Evolutionary conservation across 140 eudicot species (phyloP), one percentile per base, ranked within the genome.

Genomic region (Senecio squalidus): DNA sequence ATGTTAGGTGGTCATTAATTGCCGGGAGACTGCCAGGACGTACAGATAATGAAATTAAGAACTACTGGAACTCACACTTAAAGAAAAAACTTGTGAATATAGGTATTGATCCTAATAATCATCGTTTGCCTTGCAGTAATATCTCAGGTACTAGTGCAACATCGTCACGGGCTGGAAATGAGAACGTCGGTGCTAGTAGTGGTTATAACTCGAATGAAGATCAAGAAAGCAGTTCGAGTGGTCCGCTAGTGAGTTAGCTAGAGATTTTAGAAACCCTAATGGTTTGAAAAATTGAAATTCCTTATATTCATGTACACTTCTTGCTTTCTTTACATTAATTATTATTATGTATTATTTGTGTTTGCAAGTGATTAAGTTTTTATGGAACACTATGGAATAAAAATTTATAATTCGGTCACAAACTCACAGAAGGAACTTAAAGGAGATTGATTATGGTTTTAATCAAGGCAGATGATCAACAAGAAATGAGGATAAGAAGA

Each of bases 11-110:
- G 81, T 76, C 77, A 34, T 13, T 76, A 28, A 76, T 76, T 11
- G 81, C 81, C 33, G 81, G 81, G 53, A 70, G 81, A 47, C 53
- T 76, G 20, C 77, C 74, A 0, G 81, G 81, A 3, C 69, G 77
- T 1, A 70, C 70, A 9, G 77, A 64, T 43, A 28, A 70, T 14
- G 70, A 70, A 36, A 70, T 76, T 7, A 66, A 76, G 41, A 76
- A 70, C 31, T 63, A 63, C 44, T 76, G 81, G 77, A 70, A 76
- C 39, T 70, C 57, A 41, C 55, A 53, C 27, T 58, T 76, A 50
- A 58, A 41, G 21, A 64, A 43, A 23, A 70, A 70, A 48, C 77
- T 76, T 18, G 13, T 44, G 16, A 59, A 55, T 59, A 51, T 44
- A 70, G 81, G 81, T 1, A 59, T 76, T 7, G 67, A 76, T 76